phyloP scores from a whole-genome alignment of 805 yeast genomes.

The Hanseniaspora jakobsenii region DNA sequence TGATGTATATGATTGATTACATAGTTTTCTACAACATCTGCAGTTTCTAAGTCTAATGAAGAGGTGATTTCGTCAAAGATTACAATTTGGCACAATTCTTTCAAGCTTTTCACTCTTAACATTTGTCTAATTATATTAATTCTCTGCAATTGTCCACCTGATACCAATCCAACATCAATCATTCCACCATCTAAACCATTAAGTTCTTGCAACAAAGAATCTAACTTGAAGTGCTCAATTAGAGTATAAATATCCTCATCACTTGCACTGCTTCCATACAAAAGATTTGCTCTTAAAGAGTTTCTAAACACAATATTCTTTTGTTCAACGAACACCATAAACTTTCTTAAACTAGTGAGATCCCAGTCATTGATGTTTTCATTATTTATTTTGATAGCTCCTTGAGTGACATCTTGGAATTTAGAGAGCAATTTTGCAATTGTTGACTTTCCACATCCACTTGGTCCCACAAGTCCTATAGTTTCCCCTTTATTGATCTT shows the following conservation, averaged over 20 bases:
- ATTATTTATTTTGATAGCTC: conserved; percentile 36
- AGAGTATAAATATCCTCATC: conserved; percentile 31
- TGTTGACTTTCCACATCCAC: conserved; percentile 91
- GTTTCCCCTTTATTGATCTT: conserved; percentile 36
- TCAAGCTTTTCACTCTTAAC: conserved; percentile 46
- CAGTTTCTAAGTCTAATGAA: conserved; percentile 60
- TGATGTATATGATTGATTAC: conserved; percentile 28
- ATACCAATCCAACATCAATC: conserved; percentile 44
- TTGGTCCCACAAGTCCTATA: conserved; percentile 65
- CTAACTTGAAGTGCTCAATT: conserved; percentile 39
- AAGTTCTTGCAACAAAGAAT: conserved; percentile 41
- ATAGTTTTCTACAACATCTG: conserved; percentile 38
- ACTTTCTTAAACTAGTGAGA: conserved; percentile 37
- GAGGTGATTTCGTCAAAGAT: conserved; percentile 84
- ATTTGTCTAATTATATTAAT: conserved; percentile 75
- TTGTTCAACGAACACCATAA: conserved; percentile 65
- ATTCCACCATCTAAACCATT: conserved; percentile 49
- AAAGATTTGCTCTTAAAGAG: conserved; percentile 55
- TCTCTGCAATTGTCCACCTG: conserved; percentile 89
- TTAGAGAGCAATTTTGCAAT: conserved; percentile 44
- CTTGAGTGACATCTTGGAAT: conserved; percentile 31
- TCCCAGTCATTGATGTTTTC: conserved; percentile 38
- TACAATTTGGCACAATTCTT: conserved; percentile 30
- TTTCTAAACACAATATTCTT: conserved; percentile 62
- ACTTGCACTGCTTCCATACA: conserved; percentile 41